Evolutionary conservation across 2,329 filamentous ascomycete species (phyloP), one percentile per base, ranked within the genome.

Genomic region (Botrytis hyacinthi): DNA sequence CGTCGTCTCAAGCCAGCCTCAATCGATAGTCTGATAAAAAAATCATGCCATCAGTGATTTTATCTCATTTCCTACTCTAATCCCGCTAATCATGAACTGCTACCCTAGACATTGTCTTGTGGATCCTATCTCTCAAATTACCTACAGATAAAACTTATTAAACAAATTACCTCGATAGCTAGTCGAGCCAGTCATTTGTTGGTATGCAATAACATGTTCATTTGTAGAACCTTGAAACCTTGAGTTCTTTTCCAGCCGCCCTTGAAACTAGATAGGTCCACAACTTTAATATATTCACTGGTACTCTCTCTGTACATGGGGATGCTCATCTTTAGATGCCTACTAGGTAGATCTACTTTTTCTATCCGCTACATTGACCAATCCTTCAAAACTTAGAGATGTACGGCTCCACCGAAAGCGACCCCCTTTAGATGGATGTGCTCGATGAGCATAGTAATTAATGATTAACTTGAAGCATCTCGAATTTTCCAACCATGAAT

Each of bases 391-490:
- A 4, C 37, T 40, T n/a, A 16, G 7, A 40, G 22, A 14, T 62
- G 26, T 5, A 18, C 26, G 22, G 22, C 14, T 40, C 60, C 60
- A 40, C 35, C 26, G 3, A 62, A 10, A 44, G 40, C 14, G 37
- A 29, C 61, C 61, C 61, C 61, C 61, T 42, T 42, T 62, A 57
- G 14, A 57, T 62, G 26, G n/a, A 62, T 62, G 60, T 40, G 26
- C 14, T 62, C 16, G n/a, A 62, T 62, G 60, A 62, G 37, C 14
- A n/a, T n/a, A 63, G 14, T 37, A 26, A 48, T 48, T 22, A 42
- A n/a, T 42, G 40, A 63, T 63, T 44, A 63, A 63, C 61, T 40
- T 63, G 61, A 44, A 44, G 61, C 61, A 63, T 9, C 35, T 62
- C 26, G 37, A 62, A 42, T 42, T 29, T 63, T 63, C 37, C 8